phyloP scores from a whole-genome alignment of 2,329 filamentous ascomycete species.

The Colletotrichum sp. region DNA sequence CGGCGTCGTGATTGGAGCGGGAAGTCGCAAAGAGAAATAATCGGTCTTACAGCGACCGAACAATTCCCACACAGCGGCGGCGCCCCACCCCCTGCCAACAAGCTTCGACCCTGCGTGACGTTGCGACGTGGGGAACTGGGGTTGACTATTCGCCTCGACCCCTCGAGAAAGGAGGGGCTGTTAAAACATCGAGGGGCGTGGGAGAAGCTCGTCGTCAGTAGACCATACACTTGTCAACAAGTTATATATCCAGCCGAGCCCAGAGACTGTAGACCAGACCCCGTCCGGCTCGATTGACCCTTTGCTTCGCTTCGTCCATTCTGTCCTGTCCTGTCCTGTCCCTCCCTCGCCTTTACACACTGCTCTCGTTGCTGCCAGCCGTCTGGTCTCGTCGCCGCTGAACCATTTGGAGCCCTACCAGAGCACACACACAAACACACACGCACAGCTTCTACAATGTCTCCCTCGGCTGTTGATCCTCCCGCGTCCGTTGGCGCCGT shows the following conservation, averaged over 20 bases:
- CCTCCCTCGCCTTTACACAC: background rate
- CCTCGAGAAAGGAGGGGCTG: constrained; percentile 9
- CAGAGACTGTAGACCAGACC: background rate
- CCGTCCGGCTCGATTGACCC: background rate
- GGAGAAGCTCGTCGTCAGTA: background rate
- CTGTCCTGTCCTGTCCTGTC: background rate
- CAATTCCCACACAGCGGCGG: constrained; percentile 17
- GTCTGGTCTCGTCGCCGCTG: background rate
- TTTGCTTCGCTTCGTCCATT: background rate
- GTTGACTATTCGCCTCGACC: constrained; percentile 13
- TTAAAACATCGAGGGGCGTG: background rate
- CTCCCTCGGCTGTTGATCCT: constrained; percentile 37
- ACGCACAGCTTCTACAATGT: constrained; percentile 30
- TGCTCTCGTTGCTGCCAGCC: background rate
- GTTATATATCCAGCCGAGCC: constrained; percentile 11
- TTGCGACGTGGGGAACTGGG: constrained; percentile 23
- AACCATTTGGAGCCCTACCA: background rate
- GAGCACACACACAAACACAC: background rate
- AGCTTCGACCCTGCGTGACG: constrained; percentile 25
- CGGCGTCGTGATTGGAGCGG: constrained; percentile 20
- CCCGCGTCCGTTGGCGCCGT: constrained; percentile 28
- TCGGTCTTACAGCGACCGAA: constrained; percentile 26
- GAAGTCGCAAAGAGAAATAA: constrained; percentile 13
- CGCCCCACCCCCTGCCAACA: constrained; percentile 19
- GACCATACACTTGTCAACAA: background rate